These are phyloP conservation scores for Lactarius tabidus DNA, from an alignment of 768 basidiomycete species.

Conservation along the genomic window DNA sequence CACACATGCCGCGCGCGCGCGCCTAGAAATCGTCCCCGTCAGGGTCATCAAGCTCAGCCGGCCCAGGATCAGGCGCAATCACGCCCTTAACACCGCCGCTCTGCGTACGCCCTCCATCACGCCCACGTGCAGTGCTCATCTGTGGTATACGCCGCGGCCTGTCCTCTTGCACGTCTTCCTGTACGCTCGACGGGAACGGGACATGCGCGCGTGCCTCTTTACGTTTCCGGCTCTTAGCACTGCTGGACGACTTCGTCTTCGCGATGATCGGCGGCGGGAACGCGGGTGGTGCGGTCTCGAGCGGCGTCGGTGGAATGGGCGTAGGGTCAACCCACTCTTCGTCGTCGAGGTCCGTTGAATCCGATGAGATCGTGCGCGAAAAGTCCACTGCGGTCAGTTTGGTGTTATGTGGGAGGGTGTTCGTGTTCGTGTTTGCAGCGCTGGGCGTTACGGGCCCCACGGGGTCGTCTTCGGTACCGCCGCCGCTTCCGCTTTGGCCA, in stretches of 20 bases:
- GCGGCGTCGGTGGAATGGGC: constrained; percentile 35
- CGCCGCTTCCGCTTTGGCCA: constrained; percentile 53
- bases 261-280: constrained; percentile 20
- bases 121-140: constrained; percentile 70
- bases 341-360: constrained; percentile 41
- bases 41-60: constrained; percentile 27
- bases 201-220: constrained; percentile 33
- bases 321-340: constrained; percentile 68
- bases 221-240: constrained; percentile 40
- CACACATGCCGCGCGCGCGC: not conserved
- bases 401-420: constrained; percentile 14
- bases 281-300: constrained; percentile 12
- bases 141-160: constrained; percentile 36
- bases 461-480: constrained; percentile 68
- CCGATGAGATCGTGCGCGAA: constrained; percentile 34
- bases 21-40: constrained; percentile 33
- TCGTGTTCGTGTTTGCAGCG: constrained; percentile 34
- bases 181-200: constrained; percentile 23
- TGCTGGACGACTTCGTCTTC: constrained; percentile 26
- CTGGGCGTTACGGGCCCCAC: constrained; percentile 69
- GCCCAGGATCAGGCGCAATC: constrained; percentile 34
- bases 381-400: constrained; percentile 32
- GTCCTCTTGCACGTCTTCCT: constrained; percentile 20
- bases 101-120: constrained; percentile 80
- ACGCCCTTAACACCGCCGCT: constrained; percentile 83